Conservation (phyloP, 768 basidiomycete species). For the Pulveroboletus sp. region DNA sequence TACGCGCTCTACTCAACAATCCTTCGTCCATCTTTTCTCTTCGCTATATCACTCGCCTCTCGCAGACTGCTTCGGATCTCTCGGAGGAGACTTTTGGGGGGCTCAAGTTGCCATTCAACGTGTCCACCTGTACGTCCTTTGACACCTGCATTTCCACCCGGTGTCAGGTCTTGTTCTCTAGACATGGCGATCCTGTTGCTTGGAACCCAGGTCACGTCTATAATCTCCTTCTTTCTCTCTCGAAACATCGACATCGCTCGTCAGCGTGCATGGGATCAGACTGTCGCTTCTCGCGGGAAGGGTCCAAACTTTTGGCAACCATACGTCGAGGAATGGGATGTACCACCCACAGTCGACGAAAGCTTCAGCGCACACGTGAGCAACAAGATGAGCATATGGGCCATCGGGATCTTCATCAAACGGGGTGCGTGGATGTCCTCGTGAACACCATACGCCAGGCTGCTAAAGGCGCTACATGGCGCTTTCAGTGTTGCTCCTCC, state of each 20-base stretch:
- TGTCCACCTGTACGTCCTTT: constrained; percentile 58
- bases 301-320: constrained; percentile 79
- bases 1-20: constrained; percentile 35
- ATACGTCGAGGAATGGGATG: constrained; percentile 78
- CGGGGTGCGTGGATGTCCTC: constrained; percentile 17
- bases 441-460: neutral
- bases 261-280: constrained; percentile 75
- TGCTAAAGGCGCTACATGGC: neutral
- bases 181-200: constrained; percentile 75
- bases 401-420: constrained; percentile 15
- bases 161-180: constrained; percentile 25
- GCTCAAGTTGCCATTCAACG: constrained; percentile 56
- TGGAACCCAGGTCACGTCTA: constrained; percentile 66
- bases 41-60: constrained; percentile 24
- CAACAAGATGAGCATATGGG: constrained; percentile 15
- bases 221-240: constrained; percentile 79
- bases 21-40: constrained; percentile 29
- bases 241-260: constrained; percentile 80
- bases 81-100: constrained; percentile 59
- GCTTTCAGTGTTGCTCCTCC: constrained; percentile 51
- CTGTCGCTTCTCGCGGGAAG: constrained; percentile 79
- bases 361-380: constrained; percentile 19
- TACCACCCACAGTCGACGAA: constrained; percentile 44
- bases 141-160: neutral
- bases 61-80: constrained; percentile 26